Percentiles rank a stretch among this genome's conserved stretches.
Evolutionary conservation across 2,329 filamentous ascomycete genomes (phyloP).

Genomic region (Alternaria novae-zelandiae): DNA sequence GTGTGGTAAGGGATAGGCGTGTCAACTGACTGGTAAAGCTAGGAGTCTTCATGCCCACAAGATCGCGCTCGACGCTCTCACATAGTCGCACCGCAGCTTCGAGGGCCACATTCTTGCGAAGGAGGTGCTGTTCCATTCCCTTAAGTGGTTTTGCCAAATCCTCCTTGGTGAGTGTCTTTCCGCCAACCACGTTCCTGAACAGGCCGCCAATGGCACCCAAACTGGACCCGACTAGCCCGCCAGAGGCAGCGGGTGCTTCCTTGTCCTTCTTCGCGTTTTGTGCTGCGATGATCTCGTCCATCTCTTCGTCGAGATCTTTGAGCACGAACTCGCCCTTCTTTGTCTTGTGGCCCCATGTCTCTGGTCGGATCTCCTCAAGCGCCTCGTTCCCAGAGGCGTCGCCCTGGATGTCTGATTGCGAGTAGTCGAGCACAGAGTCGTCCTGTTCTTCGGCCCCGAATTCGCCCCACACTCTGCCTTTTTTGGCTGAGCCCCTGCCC

Average conservation of each 20-base stretch:
- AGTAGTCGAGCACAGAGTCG: constrained; percentile 85
- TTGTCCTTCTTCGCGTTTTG: constrained; percentile 66
- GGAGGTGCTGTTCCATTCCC: constrained; percentile 91
- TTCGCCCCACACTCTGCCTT: constrained; percentile 89
- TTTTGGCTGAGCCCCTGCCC: constrained; percentile 71
- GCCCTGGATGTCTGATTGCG: constrained; percentile 63
- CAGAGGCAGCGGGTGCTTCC: constrained; percentile 28
- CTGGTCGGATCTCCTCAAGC: constrained; percentile 76
- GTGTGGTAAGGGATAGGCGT: background rate
- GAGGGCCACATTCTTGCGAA: constrained; percentile 94
- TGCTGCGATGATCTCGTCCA: constrained; percentile 83
- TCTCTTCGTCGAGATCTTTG: constrained; percentile 91
- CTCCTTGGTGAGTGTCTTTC: constrained; percentile 86
- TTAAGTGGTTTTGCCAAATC: constrained; percentile 93
- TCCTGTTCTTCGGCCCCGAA: constrained; percentile 88
- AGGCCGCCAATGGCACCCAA: constrained; percentile 84
- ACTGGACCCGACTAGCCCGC: constrained; percentile 77
- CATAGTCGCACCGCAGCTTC: constrained; percentile 92
- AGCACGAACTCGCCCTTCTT: constrained; percentile 91
- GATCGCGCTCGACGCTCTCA: constrained; percentile 86
- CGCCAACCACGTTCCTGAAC: constrained; percentile 93
- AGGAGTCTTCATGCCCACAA: constrained; percentile 88
- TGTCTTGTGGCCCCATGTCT: constrained; percentile 84
- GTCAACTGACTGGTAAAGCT: constrained; percentile 74
- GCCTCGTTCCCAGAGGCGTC: constrained; percentile 60